A percentile compares a stretch with the other conserved stretches of the same genome.
phyloP scores from a whole-genome alignment of 805 yeast species.

The Komagataella pastoris region DNA sequence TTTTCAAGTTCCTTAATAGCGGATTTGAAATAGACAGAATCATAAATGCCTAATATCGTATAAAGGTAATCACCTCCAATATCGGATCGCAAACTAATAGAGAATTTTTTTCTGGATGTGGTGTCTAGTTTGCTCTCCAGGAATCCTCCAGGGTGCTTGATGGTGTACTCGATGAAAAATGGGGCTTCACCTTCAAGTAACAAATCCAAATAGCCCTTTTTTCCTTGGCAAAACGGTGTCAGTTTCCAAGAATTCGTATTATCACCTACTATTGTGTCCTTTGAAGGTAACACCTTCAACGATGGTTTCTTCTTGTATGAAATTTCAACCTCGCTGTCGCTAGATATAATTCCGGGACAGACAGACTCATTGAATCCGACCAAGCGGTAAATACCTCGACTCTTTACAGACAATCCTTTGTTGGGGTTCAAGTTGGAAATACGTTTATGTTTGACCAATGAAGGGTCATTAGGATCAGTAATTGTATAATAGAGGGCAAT shows the following conservation, averaged over 20 bases:
- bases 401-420: constrained; percentile 17
- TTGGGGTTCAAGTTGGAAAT: constrained; percentile 9
- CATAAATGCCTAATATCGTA: constrained; percentile 48
- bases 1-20: constrained; percentile 17
- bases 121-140: constrained; percentile 23
- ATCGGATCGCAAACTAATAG: constrained; percentile 25
- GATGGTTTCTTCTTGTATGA: constrained; percentile 17
- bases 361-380: constrained; percentile 25
- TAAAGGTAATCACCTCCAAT: constrained; percentile 51
- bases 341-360: constrained; percentile 27
- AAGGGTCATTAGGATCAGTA: constrained; percentile 10
- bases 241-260: constrained; percentile 4
- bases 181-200: constrained; percentile 46
- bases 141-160: constrained; percentile 43
- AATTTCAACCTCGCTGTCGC: constrained; percentile 10
- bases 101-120: constrained; percentile 27
- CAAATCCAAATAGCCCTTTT: constrained; percentile 15
- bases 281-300: constrained; percentile 5
- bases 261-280: constrained; percentile 1
- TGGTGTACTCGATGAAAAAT: constrained; percentile 55
- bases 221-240: constrained; percentile 12
- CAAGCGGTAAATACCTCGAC: constrained; percentile 30
- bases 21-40: constrained; percentile 40
- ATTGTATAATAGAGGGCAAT: constrained; percentile 19
- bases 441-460: constrained; percentile 2